Conservation (phyloP, 1,284 basidiomycete species). For the Rhodotorula sp. region DNA sequence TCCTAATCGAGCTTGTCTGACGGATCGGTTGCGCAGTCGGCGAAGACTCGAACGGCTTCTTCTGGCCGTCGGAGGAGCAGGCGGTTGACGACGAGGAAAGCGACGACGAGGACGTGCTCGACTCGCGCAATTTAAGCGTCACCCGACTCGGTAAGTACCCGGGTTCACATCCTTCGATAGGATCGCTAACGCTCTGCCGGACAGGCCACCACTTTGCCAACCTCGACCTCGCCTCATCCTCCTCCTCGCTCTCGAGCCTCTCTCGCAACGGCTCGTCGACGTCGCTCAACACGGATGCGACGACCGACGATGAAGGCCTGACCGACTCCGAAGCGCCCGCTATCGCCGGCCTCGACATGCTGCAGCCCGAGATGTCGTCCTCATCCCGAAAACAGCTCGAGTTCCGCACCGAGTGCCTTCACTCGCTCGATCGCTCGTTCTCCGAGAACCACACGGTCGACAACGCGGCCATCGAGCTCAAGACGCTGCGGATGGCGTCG, state of each 20-base stretch:
- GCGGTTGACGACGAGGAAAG: constrained; percentile 38
- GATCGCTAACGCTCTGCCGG: neutral
- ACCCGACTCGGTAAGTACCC: constrained; percentile 38
- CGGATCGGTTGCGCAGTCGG: constrained; percentile 43
- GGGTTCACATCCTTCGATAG: neutral
- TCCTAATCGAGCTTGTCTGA: constrained; percentile 25
- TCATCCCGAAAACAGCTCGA: constrained; percentile 53
- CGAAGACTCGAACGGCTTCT: constrained; percentile 47
- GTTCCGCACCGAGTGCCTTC: constrained; percentile 71
- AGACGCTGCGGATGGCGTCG: constrained; percentile 89
- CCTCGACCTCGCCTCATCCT: constrained; percentile 25
- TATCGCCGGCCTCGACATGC: constrained; percentile 38
- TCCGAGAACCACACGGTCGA: constrained; percentile 85
- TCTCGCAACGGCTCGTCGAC: constrained; percentile 41
- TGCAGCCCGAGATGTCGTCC: constrained; percentile 23
- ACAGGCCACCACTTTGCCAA: constrained; percentile 19
- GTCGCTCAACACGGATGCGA: constrained; percentile 33
- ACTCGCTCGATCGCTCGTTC: constrained; percentile 83
- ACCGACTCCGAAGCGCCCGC: constrained; percentile 30
- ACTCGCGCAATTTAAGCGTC: constrained; percentile 41
- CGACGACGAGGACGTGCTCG: constrained; percentile 42
- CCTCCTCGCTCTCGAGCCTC: constrained; percentile 43
- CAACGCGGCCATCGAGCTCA: constrained; percentile 86
- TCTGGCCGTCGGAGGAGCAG: constrained; percentile 50
- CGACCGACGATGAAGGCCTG: constrained; percentile 20